Base-by-base conservation (phyloP, 2,329 filamentous ascomycete genomes). In the Exophiala phaeomuriformis region DNA sequence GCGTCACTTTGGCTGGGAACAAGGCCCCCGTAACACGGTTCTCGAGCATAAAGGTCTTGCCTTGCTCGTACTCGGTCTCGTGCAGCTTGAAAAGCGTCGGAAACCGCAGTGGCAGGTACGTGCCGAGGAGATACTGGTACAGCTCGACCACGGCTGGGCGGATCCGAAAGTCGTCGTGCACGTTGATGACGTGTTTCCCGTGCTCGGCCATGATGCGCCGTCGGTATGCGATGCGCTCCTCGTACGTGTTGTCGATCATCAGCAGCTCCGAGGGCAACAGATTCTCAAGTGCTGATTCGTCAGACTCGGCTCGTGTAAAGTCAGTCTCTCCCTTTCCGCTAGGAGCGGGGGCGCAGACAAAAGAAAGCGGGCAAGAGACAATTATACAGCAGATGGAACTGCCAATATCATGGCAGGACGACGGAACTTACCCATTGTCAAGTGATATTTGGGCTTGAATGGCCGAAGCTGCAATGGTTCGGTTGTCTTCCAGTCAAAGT, bases 401-500 rank as follows among this genome's bases (percentile, higher is more conserved):
- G 30, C 37, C 8, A 12, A 7, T 8, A 6, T 19, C 5, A 8
- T 2, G 31, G 49, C 10, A 1, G 19, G 19, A 19, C 1, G 19
- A 19, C 19, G 27, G 35, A 27, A 59, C 67, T 57, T 67, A 82
- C 80, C 77, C 81, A 84, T 84, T 4, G 81, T 83, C 47, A 84
- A 66, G 63, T 83, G 75, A 63, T 80, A 84, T 60, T 77, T 81
- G 3, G 78, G 75, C 64, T 80, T 82, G 66, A 82, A 82, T 0
- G 78, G 77, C 9, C 81, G 71, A 7, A 81, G 64, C 52, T 78
- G 73, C 36, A 80, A 63, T 0, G 79, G 81, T 52, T 76, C 71
- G 32, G 73, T 76, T 0, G 66, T 70, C 48, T 70, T 63, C 72
- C 78, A 77, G 54, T 79, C 66, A 58, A 83, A 80, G 51, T 72